Percentiles rank a stretch among this genome's conserved stretches.
Conservation (phyloP, 768 basidiomycete genomes). For the Phaffia australis region DNA sequence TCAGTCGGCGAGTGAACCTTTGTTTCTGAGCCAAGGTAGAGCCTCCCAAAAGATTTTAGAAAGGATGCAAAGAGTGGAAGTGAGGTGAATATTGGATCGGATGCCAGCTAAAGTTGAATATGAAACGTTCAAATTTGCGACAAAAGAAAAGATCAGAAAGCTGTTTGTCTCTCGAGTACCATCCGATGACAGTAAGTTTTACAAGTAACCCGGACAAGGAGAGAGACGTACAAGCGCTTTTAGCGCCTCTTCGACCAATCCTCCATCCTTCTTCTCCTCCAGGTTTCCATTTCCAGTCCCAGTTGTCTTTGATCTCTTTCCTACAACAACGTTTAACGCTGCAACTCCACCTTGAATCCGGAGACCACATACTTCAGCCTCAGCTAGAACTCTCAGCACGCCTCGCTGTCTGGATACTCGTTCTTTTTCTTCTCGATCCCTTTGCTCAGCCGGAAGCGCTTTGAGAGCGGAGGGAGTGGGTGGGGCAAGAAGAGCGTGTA, state of each 20-base stretch:
- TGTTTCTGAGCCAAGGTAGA: slow-evolving; percentile 60
- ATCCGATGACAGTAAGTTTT: neutral
- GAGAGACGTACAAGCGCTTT: slow-evolving; percentile 62
- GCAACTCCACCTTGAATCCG: slow-evolving; percentile 1
- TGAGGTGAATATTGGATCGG: slow-evolving; percentile 74
- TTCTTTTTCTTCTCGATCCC: slow-evolving; percentile 80
- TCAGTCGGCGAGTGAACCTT: neutral
- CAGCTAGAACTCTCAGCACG: slow-evolving; percentile 72
- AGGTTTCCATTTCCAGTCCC: slow-evolving; percentile 35
- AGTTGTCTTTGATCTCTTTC: slow-evolving; percentile 44
- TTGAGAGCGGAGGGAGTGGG: slow-evolving; percentile 43
- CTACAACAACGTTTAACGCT: slow-evolving; percentile 52
- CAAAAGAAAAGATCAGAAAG: slow-evolving; percentile 4
- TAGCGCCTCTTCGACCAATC: slow-evolving; percentile 54
- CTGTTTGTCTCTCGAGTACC: too few relatives aligned
- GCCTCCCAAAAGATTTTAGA: slow-evolving; percentile 78
- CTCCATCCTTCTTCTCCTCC: slow-evolving; percentile 41
- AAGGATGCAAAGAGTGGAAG: slow-evolving; percentile 83
- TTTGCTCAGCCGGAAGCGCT: slow-evolving; percentile 62
- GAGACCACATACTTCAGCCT: slow-evolving; percentile 69
- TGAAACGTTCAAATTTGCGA: neutral
- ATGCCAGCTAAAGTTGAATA: slow-evolving; percentile 53
- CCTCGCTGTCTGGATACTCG: slow-evolving; percentile 74
- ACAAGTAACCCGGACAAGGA: neutral
- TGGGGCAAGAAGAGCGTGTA: slow-evolving; percentile 43